These are phyloP conservation scores for Colletotrichum zoysiae DNA, from an alignment of 2,329 filamentous ascomycete species.

Conservation along the genomic window DNA sequence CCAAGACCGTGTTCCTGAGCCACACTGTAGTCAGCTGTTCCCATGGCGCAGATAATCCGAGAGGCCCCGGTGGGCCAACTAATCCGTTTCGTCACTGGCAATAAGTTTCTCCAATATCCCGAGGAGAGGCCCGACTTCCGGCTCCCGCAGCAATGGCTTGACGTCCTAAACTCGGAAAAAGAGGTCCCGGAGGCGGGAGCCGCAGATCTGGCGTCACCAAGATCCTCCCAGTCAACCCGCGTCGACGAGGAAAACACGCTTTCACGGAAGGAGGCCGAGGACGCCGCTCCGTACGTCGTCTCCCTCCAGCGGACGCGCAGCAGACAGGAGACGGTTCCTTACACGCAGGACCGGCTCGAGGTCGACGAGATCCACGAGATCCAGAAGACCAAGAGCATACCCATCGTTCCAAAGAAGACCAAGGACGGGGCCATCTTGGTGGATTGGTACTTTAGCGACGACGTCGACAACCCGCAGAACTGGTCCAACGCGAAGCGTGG, in stretches of 20 bases:
- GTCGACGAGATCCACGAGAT: conserved; percentile 53
- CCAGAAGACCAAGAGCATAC: conserved; percentile 61
- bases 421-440: conserved; percentile 65
- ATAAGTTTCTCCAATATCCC: conserved; percentile 67
- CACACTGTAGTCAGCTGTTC: neutral
- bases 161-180: conserved; percentile 51
- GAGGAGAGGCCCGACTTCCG: conserved; percentile 69
- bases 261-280: conserved; percentile 12
- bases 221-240: conserved; percentile 34
- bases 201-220: conserved; percentile 1
- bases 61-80: conserved; percentile 71
- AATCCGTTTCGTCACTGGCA: conserved; percentile 65
- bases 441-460: conserved; percentile 68
- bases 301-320: conserved; percentile 21
- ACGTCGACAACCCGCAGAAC: conserved; percentile 68
- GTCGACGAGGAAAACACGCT: conserved; percentile 24
- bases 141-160: conserved; percentile 58
- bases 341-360: conserved; percentile 51
- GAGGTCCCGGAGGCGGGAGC: conserved; percentile 14
- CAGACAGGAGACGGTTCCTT: conserved; percentile 44
- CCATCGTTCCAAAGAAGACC: conserved; percentile 62
- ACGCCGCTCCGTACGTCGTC: conserved; percentile 34
- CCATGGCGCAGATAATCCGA: conserved; percentile 53
- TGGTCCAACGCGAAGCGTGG: conserved; percentile 60
- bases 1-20: neutral